These are phyloP conservation scores for Trichosporon ovoides DNA, from an alignment of 1,284 basidiomycete species.

Conservation along the genomic window DNA sequence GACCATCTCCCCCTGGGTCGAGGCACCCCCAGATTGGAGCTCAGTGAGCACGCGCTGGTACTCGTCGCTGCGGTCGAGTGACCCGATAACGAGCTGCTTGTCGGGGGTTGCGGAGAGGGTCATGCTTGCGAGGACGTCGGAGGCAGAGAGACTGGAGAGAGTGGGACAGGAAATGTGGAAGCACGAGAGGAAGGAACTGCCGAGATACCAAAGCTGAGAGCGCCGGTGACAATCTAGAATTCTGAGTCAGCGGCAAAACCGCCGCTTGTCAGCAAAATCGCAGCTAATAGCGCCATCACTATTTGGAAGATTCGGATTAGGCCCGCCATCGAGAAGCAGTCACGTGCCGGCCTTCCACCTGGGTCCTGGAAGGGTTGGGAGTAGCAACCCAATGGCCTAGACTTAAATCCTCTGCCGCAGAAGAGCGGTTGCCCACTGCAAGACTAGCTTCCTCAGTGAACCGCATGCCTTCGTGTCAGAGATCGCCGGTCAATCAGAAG, in stretches of 20 bases:
- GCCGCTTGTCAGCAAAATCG: neutral
- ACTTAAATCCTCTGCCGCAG: no score
- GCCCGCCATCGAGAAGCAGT: neutral
- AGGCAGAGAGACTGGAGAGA: neutral
- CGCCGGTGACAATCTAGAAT: no score
- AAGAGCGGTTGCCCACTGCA: no score
- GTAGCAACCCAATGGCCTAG: no score
- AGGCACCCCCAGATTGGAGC: conserved; percentile 29
- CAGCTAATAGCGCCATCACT: conserved; percentile 2
- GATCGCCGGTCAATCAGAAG: no score
- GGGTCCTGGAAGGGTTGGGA: no score
- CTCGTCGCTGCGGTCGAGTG: conserved; percentile 44
- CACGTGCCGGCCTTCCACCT: no score
- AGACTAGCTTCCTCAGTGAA: no score
- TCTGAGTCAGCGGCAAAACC: conserved; percentile 3
- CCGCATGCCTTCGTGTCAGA: no score
- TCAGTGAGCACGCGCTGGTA: conserved; percentile 38
- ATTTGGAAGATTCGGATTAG: conserved; percentile 1
- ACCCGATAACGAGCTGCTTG: conserved; percentile 43
- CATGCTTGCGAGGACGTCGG: neutral
- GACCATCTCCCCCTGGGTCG: conserved; percentile 46
- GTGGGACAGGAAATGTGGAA: neutral
- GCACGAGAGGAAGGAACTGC: neutral
- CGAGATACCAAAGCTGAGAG: neutral
- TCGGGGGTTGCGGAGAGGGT: conserved; percentile 12